These are phyloP conservation scores for Colletotrichum sp. DNA, from an alignment of 2,329 filamentous ascomycete genomes.

Conservation along the genomic window DNA sequence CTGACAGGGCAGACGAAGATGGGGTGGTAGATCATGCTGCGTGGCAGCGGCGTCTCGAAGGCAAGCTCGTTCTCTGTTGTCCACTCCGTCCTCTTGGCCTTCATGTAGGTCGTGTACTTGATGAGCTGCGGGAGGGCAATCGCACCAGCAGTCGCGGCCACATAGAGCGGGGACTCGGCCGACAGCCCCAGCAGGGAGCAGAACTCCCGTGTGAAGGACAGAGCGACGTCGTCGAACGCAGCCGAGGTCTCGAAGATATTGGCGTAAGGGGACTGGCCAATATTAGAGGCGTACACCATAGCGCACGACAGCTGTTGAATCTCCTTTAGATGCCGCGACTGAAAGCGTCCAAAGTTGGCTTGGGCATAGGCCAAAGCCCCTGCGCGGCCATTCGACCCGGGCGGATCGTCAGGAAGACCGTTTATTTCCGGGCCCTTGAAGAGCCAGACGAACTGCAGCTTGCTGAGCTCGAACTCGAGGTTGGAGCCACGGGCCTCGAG, in stretches of 20 bases:
- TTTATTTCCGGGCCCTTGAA: constrained; percentile 69
- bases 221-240: constrained; percentile 82
- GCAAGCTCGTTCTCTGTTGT: constrained; percentile 89
- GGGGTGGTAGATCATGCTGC: constrained; percentile 79
- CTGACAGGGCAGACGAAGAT: constrained; percentile 98
- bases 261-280: constrained; percentile 79
- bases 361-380: constrained; percentile 80
- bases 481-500: constrained; percentile 87
- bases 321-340: constrained; percentile 75
- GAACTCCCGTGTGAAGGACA: constrained; percentile 93
- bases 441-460: constrained; percentile 87
- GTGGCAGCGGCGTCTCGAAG: constrained; percentile 69
- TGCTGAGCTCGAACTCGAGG: constrained; percentile 91
- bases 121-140: constrained; percentile 89
- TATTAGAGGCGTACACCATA: constrained; percentile 78
- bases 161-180: constrained; percentile 89
- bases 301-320: constrained; percentile 83
- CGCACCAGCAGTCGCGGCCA: constrained; percentile 89
- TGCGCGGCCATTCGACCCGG: constrained; percentile 55
- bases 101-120: constrained; percentile 88
- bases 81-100: constrained; percentile 92
- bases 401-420: constrained; percentile 55
- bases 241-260: constrained; percentile 75
- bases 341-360: constrained; percentile 75
- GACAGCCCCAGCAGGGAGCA: constrained; percentile 90